Conservation (phyloP, 73 alveolate genomes). For the Paramecium tetraurelia region DNA sequence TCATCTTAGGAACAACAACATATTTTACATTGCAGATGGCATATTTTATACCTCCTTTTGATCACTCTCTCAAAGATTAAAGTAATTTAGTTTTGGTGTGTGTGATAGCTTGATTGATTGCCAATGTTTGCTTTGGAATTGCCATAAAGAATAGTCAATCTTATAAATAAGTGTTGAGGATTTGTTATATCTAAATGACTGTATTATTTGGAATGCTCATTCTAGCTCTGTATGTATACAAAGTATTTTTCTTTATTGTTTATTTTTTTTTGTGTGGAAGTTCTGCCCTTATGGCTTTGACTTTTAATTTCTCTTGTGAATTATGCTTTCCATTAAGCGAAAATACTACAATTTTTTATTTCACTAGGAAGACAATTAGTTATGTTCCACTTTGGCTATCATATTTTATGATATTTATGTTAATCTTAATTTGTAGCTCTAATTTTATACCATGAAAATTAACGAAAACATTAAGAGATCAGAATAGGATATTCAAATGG, state of each 20-base stretch:
- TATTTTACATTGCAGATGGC: not conserved
- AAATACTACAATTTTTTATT: not conserved
- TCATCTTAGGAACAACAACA: constrained; percentile 34
- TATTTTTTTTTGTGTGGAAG: constrained; percentile 37
- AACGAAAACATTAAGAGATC: constrained; percentile 12
- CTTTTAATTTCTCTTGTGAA: constrained; percentile 44
- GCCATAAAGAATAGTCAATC: constrained; percentile 10
- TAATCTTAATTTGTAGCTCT: not conserved
- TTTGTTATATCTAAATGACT: not conserved
- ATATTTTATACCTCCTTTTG: not conserved
- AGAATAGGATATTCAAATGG: not conserved
- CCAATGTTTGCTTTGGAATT: constrained; percentile 16
- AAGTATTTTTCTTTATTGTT: constrained; percentile 6
- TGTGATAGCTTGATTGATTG: constrained; percentile 25
- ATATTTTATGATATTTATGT: not conserved
- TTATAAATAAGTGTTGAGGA: constrained; percentile 13
- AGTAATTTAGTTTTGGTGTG: constrained; percentile 5
- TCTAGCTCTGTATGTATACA: not conserved
- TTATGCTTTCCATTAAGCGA: constrained; percentile 26
- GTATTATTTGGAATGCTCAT: not conserved
- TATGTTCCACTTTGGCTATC: not conserved
- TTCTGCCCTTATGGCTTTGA: constrained; percentile 33
- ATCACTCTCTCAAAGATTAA: not conserved
- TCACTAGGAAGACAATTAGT: not conserved
- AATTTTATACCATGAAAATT: not conserved